These are phyloP conservation scores for Begonia loranthoides DNA, from an alignment of 306 rosid genomes.

Conservation along the genomic window DNA sequence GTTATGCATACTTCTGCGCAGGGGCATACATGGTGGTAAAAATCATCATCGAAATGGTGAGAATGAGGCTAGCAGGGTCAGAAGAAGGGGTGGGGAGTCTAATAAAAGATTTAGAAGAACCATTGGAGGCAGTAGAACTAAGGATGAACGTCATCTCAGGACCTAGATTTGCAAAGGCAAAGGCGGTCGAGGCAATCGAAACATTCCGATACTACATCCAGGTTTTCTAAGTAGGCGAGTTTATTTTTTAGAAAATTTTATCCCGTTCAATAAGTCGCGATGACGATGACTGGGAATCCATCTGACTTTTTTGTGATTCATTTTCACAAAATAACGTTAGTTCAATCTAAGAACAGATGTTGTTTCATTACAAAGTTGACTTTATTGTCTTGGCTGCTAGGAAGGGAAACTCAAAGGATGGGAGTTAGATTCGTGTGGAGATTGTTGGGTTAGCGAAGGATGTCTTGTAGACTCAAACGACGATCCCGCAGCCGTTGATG, in stretches of 20 bases:
- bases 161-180: slow-evolving; percentile 60
- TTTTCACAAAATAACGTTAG: no score
- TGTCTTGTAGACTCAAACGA: slow-evolving; percentile 67
- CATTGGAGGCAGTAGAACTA: slow-evolving; percentile 49
- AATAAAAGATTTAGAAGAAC: slow-evolving; percentile 71
- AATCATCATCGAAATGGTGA: slow-evolving; percentile 74
- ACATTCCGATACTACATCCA: slow-evolving; percentile 46
- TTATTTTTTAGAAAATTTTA: not conserved
- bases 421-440: slow-evolving; percentile 81
- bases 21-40: slow-evolving; percentile 90
- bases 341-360: no score
- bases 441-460: slow-evolving; percentile 95
- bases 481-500: slow-evolving; percentile 55
- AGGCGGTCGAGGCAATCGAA: slow-evolving; percentile 49
- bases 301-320: no score
- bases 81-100: slow-evolving; percentile 77
- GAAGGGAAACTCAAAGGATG: slow-evolving; percentile 74
- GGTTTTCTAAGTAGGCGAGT: slow-evolving; percentile 20
- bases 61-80: slow-evolving; percentile 70
- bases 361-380: no score
- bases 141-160: slow-evolving; percentile 56
- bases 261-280: not conserved
- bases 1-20: not conserved
- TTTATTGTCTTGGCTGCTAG: slow-evolving; percentile 15
- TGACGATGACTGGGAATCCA: no score